Evolutionary conservation across 2,329 filamentous ascomycete genomes (phyloP).

Genomic region (Alternaria solani): DNA sequence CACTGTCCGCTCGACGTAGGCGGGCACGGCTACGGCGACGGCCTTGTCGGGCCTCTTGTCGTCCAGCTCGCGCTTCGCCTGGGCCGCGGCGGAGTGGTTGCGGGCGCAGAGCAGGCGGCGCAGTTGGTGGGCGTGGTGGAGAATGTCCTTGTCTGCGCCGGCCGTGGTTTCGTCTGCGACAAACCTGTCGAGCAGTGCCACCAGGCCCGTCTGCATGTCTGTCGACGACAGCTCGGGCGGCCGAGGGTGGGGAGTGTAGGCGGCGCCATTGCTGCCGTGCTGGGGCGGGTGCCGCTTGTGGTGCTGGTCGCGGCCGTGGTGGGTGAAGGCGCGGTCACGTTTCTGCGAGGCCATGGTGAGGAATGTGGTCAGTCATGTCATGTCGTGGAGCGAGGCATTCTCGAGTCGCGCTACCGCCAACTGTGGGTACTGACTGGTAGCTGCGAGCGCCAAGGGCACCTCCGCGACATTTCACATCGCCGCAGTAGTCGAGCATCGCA

Average conservation of each 20-base stretch:
- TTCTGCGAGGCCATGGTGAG: slow-evolving; percentile 32
- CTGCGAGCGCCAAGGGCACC: slow-evolving; percentile 19
- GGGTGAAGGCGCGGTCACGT: slow-evolving; percentile 29
- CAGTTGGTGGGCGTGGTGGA: slow-evolving; percentile 42
- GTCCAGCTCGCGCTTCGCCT: slow-evolving; percentile 54
- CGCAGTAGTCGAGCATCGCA: slow-evolving; percentile 9
- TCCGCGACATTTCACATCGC: slow-evolving; percentile 23
- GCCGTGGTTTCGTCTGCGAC: slow-evolving; percentile 36
- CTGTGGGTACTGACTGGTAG: background rate
- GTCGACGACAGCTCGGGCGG: slow-evolving; percentile 25
- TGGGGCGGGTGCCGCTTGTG: slow-evolving; percentile 7
- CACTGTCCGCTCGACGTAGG: slow-evolving; percentile 39
- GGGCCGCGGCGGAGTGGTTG: slow-evolving; percentile 57
- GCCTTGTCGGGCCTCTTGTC: slow-evolving; percentile 34
- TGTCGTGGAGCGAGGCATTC: background rate
- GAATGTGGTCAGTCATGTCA: background rate
- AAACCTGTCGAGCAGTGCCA: slow-evolving; percentile 42
- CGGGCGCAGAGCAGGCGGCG: slow-evolving; percentile 37
- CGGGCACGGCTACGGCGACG: slow-evolving; percentile 32
- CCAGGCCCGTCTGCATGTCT: slow-evolving; percentile 42
- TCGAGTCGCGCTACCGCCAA: slow-evolving; percentile 1
- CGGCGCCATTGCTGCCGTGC: slow-evolving; percentile 9
- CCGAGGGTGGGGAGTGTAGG: background rate
- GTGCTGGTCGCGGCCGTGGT: slow-evolving; percentile 24
- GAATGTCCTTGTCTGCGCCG: slow-evolving; percentile 35